phyloP scores from a whole-genome alignment of 805 yeast genomes.

The Danielia oregonensis region DNA sequence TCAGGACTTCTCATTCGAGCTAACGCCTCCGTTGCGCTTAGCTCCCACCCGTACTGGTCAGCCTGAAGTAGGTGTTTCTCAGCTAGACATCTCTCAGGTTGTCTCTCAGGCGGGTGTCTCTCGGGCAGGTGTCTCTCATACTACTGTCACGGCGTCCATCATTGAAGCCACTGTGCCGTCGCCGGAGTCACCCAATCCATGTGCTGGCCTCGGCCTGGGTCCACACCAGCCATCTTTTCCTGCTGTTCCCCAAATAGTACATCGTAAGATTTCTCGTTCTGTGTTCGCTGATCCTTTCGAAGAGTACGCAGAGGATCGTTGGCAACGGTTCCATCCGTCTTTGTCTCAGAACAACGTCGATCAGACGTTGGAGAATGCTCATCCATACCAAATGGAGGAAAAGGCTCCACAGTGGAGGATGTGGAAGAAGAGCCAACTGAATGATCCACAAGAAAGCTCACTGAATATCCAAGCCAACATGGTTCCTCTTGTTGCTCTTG shows the following conservation, averaged over 20 bases:
- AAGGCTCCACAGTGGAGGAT: not conserved
- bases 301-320: slow-evolving; percentile 14
- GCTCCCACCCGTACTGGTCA: no score
- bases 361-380: slow-evolving; percentile 7
- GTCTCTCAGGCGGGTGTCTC: no score
- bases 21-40: no score
- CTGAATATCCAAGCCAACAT: not conserved
- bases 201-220: slow-evolving; percentile 7
- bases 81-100: no score
- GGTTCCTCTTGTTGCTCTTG: slow-evolving; percentile 2
- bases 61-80: no score
- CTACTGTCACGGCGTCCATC: no score
- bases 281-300: slow-evolving; percentile 14
- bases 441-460: no score
- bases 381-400: slow-evolving; percentile 12
- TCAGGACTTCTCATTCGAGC: no score
- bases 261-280: slow-evolving; percentile 3
- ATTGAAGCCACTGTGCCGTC: no score
- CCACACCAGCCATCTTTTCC: slow-evolving; percentile 15
- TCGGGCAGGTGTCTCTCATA: no score
- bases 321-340: slow-evolving; percentile 13
- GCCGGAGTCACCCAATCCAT: no score
- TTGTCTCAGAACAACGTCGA: slow-evolving; percentile 15
- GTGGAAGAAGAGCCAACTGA: not conserved
- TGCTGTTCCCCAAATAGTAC: slow-evolving; percentile 1